A percentile compares a stretch with the other conserved stretches of the same genome.
phyloP scores from a whole-genome alignment of 2,329 filamentous ascomycete genomes.

The Phyllosticta citribraziliensis region DNA sequence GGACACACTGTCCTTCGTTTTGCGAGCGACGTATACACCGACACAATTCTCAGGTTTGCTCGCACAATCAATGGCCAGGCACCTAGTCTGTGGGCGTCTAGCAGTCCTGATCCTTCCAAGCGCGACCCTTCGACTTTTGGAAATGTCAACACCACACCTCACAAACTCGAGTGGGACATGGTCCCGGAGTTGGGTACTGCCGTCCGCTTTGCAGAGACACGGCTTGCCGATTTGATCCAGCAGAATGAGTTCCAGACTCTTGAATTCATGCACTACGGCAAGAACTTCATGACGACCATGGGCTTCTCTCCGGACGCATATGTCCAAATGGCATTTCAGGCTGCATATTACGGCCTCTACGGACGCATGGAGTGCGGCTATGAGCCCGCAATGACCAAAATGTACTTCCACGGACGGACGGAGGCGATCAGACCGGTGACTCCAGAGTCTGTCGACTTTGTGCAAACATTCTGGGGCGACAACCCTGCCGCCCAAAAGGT shows the following conservation, averaged over 20 bases:
- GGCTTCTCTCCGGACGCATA: slow-evolving; percentile 96
- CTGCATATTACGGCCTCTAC: slow-evolving; percentile 94
- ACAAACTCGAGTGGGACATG: slow-evolving; percentile 98
- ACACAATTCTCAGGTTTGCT: slow-evolving; percentile 92
- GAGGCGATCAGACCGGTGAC: slow-evolving; percentile 87
- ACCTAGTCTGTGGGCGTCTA: slow-evolving; percentile 82
- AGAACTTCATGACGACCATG: slow-evolving; percentile 96
- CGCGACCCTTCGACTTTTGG: slow-evolving; percentile 85
- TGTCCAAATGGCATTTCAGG: slow-evolving; percentile 98
- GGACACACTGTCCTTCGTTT: slow-evolving; percentile 95
- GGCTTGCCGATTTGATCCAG: slow-evolving; percentile 85
- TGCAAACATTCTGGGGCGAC: slow-evolving; percentile 91
- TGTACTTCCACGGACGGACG: slow-evolving; percentile 84
- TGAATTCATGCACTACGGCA: slow-evolving; percentile 82
- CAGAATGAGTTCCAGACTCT: slow-evolving; percentile 94
- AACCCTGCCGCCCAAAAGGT: slow-evolving; percentile 75
- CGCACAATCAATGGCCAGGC: slow-evolving; percentile 91
- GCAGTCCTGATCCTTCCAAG: slow-evolving; percentile 85
- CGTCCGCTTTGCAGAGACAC: slow-evolving; percentile 87
- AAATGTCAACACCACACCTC: slow-evolving; percentile 84
- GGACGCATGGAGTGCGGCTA: slow-evolving; percentile 91
- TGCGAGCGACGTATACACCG: slow-evolving; percentile 91
- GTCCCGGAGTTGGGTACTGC: slow-evolving; percentile 82
- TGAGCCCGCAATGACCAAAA: slow-evolving; percentile 96
- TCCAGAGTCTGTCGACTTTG: slow-evolving; percentile 73